These are phyloP conservation scores for Alternaria tenuissima DNA, from an alignment of 2,329 filamentous ascomycete genomes.

Conservation along the genomic window DNA sequence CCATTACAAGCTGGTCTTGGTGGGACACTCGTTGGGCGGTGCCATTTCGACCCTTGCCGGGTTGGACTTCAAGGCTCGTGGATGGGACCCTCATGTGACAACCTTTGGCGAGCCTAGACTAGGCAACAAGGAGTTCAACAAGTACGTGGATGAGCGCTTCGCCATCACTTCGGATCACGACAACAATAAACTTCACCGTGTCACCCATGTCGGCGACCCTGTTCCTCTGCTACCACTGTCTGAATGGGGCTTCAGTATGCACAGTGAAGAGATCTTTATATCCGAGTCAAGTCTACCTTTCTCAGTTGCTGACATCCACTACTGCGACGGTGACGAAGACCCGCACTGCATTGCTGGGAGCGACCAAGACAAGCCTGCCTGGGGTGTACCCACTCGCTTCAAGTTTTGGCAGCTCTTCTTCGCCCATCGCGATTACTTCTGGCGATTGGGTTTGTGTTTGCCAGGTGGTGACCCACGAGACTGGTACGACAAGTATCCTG, in stretches of 20 bases:
- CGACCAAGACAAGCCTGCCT: constrained; percentile 34
- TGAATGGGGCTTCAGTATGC: constrained; percentile 88
- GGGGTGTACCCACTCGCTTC: constrained; percentile 63
- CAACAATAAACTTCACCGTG: constrained; percentile 68
- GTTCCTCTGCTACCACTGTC: constrained; percentile 84
- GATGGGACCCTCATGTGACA: constrained; percentile 79
- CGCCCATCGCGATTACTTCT: constrained; percentile 96
- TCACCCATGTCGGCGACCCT: constrained; percentile 88
- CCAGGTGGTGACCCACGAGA: constrained; percentile 77
- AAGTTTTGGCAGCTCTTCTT: constrained; percentile 94
- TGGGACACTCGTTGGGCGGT: constrained; percentile 92
- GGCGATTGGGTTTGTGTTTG: constrained; percentile 87
- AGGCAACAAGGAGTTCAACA: constrained; percentile 62
- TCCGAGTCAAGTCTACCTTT: constrained; percentile 75
- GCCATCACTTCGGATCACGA: constrained; percentile 32
- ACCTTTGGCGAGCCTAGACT: constrained; percentile 89
- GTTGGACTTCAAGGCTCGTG: constrained; percentile 79
- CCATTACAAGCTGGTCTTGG: constrained; percentile 75
- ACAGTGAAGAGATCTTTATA: constrained; percentile 90
- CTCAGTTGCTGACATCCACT: constrained; percentile 69
- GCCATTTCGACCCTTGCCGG: constrained; percentile 88
- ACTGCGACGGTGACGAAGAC: constrained; percentile 78
- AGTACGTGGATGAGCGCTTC: constrained; percentile 65
- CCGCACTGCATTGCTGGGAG: constrained; percentile 72
- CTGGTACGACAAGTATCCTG: constrained; percentile 63